Evolutionary conservation across 768 basidiomycete species (phyloP), one percentile per base, ranked within the genome.

Genomic region (Fibroporia radiculosa): DNA sequence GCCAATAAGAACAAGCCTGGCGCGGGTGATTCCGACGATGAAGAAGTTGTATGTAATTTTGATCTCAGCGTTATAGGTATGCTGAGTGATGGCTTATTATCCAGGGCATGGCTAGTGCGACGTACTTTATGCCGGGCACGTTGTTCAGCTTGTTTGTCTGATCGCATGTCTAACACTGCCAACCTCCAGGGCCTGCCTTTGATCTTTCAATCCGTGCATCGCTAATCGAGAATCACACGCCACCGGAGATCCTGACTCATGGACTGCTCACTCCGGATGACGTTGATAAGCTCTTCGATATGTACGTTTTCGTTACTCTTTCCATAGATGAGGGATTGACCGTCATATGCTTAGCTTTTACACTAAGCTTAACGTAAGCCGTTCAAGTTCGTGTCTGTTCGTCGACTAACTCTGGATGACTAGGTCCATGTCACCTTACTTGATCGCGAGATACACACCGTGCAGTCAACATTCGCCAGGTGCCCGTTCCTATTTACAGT

Each of bases 401-500:
- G 4, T 26, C 12, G 4, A 5, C 37, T 46, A 20, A 46, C 37
- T 16, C 19, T n/a, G n/a, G n/a, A n/a, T 61, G 76, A 84, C 73
- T 84, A 89, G 56, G 65, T 75, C 6, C 87, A 86, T 2, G 68
- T 93, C 14, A 84, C 84, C 2, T 63, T 93, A 19, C 70, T 95
- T 10, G 90, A 93, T 61, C 82, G 81, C 8, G 79, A 77, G 5
- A 67, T 93, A 13, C 92, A 93, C 57, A 91, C 84, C 0, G 80
- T 88, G 8, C 76, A 80, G 5, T 74, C 78, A 3, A 87, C 84
- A 8, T 90, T 87, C 53, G 77, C 84, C 16, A 72, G 92, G 42
- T 89, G 86, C 55, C 91, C 92, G 0, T 95, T 93, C 69, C 69
- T 95, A 26, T 91, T 92, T 62, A 93, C 91, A 36, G 88, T 90